Percentiles rank a stretch among this genome's conserved stretches.
Evolutionary conservation across 257 asterid genomes (phyloP).

Genomic region (Petrea volubilis): DNA sequence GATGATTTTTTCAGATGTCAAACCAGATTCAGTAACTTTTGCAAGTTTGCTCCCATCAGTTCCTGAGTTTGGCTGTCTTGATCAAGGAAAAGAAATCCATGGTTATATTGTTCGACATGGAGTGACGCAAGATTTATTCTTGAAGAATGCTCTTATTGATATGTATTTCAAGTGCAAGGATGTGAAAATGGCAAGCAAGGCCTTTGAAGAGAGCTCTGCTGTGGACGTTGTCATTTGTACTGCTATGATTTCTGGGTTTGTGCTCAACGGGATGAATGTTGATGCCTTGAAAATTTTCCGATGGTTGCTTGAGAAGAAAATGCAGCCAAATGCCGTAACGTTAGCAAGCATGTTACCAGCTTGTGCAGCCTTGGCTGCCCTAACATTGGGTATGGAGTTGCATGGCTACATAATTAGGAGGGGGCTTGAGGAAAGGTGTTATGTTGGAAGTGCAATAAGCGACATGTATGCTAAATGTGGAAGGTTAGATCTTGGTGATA

Average conservation of each 20-base stretch:
- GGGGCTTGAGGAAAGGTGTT: constrained; percentile 61
- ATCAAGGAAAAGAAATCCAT: constrained; percentile 72
- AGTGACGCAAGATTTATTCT: constrained; percentile 59
- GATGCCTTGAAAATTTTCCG: constrained; percentile 64
- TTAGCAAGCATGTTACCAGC: constrained; percentile 83
- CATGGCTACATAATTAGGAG: constrained; percentile 57
- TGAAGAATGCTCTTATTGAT: constrained; percentile 83
- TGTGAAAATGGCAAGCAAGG: constrained; percentile 56
- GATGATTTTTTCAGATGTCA: constrained; percentile 49
- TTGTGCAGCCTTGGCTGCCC: constrained; percentile 70
- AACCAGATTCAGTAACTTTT: constrained; percentile 77
- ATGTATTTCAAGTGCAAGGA: constrained; percentile 79
- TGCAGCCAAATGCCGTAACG: constrained; percentile 88
- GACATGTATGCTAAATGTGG: constrained; percentile 97
- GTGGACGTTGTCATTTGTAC: constrained; percentile 75
- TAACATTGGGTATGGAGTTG: constrained; percentile 67
- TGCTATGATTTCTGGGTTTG: constrained; percentile 82
- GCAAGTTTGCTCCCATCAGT: constrained; percentile 77
- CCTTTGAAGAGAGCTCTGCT: constrained; percentile 47
- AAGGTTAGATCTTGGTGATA: constrained; percentile 57
- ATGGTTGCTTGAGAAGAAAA: constrained; percentile 44
- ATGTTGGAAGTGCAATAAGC: constrained; percentile 70
- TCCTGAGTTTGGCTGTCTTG: constrained; percentile 40
- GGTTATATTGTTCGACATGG: constrained; percentile 58
- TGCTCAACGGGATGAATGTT: constrained; percentile 68